Evolutionary conservation across 176 grass and related monocot genomes (phyloP).

Genomic region (Aechmea fasciata): DNA sequence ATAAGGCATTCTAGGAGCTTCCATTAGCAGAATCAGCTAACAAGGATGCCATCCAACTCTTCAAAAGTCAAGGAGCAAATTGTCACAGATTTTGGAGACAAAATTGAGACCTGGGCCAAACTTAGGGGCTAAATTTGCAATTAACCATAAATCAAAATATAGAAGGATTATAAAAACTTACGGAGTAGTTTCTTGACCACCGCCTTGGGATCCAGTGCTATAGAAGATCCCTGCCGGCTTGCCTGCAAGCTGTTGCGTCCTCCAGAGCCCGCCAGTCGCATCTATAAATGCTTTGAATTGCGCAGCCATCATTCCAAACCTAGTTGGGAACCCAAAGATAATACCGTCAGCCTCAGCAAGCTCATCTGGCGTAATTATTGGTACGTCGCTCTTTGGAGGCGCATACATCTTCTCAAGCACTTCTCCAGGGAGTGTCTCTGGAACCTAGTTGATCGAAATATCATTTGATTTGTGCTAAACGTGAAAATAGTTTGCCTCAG

Average conservation of each 20-base stretch:
- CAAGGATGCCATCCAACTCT: too few species aligned
- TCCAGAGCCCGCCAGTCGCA: conserved; percentile 49
- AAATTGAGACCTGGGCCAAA: too few species aligned
- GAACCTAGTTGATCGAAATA: conserved; percentile 15
- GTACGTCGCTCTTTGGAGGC: conserved; percentile 28
- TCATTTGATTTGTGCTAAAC: background rate
- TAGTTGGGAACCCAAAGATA: conserved; percentile 42
- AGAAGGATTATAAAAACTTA: conserved; percentile 15
- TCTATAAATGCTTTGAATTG: conserved; percentile 54
- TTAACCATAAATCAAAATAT: background rate
- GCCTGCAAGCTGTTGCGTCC: conserved; percentile 27
- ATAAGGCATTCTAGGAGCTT: too few species aligned
- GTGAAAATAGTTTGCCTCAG: background rate
- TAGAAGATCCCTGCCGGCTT: conserved; percentile 41
- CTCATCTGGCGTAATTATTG: conserved; percentile 30
- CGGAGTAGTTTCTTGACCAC: conserved; percentile 41
- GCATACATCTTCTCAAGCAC: conserved; percentile 38
- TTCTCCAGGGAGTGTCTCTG: conserved; percentile 35
- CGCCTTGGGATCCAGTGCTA: conserved; percentile 23
- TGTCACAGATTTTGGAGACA: too few species aligned
- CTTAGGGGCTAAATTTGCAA: too few species aligned
- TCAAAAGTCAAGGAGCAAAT: too few species aligned
- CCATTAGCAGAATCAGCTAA: too few species aligned
- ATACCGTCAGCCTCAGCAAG: conserved; percentile 39
- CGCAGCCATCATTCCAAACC: conserved; percentile 52